These are phyloP conservation scores for Tympanopsis confertula DNA, from an alignment of 2,329 filamentous ascomycete species.

Conservation along the genomic window DNA sequence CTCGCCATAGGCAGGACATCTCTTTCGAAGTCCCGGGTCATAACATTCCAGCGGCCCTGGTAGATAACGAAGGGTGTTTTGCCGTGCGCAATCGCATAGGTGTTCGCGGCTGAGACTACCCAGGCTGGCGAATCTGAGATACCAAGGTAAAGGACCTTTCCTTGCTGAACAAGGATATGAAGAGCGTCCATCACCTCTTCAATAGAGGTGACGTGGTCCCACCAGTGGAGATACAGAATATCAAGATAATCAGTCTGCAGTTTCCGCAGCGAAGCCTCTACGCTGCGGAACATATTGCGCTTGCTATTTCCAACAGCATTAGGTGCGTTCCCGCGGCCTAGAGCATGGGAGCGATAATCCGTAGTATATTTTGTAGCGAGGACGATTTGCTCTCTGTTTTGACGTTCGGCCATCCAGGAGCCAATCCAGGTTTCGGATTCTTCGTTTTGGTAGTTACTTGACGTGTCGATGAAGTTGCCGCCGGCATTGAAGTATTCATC, in stretches of 20 bases:
- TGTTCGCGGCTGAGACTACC: slow-evolving; percentile 24
- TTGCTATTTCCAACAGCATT: slow-evolving; percentile 32
- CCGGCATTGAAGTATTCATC: slow-evolving; percentile 43
- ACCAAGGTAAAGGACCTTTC: slow-evolving; percentile 28
- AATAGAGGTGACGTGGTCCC: slow-evolving; percentile 28
- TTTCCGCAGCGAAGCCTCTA: slow-evolving; percentile 30
- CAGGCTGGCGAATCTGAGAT: slow-evolving; percentile 26
- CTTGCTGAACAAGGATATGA: slow-evolving; percentile 25
- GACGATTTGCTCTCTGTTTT: slow-evolving; percentile 39
- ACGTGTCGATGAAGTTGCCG: slow-evolving; percentile 60
- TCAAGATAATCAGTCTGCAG: slow-evolving; percentile 32
- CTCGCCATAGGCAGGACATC: slow-evolving; percentile 29
- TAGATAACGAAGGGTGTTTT: slow-evolving; percentile 24
- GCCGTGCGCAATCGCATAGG: slow-evolving; percentile 19
- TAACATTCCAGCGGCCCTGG: slow-evolving; percentile 24
- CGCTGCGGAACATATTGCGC: slow-evolving; percentile 25
- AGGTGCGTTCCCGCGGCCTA: slow-evolving; percentile 21
- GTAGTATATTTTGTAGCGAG: slow-evolving; percentile 43
- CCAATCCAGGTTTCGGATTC: slow-evolving; percentile 45
- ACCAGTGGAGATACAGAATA: slow-evolving; percentile 31
- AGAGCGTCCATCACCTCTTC: slow-evolving; percentile 29
- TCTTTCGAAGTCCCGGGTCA: slow-evolving; percentile 24
- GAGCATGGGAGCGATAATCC: slow-evolving; percentile 25
- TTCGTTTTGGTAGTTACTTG: slow-evolving; percentile 44
- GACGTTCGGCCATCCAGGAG: slow-evolving; percentile 38